Evolutionary conservation across 768 basidiomycete species (phyloP), one percentile per base, ranked within the genome.

Genomic region (Leccinum subtestaceum): DNA sequence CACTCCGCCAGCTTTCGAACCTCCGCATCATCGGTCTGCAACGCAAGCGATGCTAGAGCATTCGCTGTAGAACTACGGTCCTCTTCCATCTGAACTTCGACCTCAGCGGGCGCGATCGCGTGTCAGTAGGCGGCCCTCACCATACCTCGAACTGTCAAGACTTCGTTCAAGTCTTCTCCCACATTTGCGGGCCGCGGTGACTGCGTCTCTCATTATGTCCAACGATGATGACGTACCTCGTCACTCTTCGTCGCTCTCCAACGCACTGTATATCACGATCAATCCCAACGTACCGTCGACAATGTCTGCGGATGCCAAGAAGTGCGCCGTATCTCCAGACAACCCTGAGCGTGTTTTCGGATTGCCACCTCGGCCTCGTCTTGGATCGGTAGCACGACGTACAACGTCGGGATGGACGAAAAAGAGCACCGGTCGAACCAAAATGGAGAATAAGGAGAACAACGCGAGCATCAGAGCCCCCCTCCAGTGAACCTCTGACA

Each of bases 21-120:
- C 89, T 29, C 90, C 89, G 3, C 71, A 73, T 3, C 78, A 89
- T 63, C 83, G 81, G 4, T 76, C 78, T 5, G 85, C 80, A 8
- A 91, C 91, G 86, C 82, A 83, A 63, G 89, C 88, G 0, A 74
- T 93, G 56, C 76, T 92, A 1, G 81, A 89, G 54, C 84, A 90
- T 52, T 92, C 89, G 1, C 75, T 89, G 34, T 79, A 88, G 71
- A 88, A 76, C 54, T 92, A 82, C 54, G 82, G 84, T 0, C 87
- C 88, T 5, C 81, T 92, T n/a, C 85, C 90, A 0, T 84, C 84
- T 0, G 88, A 91, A 52, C 78, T 90, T 19, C 82, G 84, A 5
- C 79, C 80, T 23, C 84, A 78, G 52, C 25, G 87, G 17, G 69
- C 80, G 47, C 81, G 88, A 36, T 87, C 87, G 1, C 81, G 89